These are phyloP conservation scores for Volvox reticuliferus DNA, from an alignment of 139 green algal genomes.

Conservation along the genomic window DNA sequence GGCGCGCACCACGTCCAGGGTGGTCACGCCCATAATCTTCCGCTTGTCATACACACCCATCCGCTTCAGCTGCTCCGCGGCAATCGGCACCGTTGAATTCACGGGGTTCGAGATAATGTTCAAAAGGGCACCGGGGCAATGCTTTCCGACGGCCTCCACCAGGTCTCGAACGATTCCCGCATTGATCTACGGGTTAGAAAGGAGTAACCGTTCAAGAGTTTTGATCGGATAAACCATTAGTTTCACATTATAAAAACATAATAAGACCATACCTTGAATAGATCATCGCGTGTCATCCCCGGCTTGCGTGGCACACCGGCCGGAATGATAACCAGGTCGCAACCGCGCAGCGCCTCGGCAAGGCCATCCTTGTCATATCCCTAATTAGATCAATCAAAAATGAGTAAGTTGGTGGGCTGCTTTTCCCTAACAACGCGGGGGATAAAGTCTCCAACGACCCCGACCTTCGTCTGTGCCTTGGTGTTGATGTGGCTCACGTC, in stretches of 20 bases:
- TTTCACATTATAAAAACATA: background rate
- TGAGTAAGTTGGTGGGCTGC: background rate
- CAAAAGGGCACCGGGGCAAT: conserved; percentile 91
- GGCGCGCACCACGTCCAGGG: conserved; percentile 90
- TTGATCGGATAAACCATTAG: background rate
- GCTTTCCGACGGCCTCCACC: conserved; percentile 87
- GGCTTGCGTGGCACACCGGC: conserved; percentile 98
- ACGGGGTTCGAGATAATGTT: conserved; percentile 99
- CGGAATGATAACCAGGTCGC: conserved; percentile 95
- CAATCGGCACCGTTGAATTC: conserved; percentile 99
- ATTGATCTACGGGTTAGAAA: conserved; percentile 77
- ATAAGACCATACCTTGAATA: conserved; percentile 95
- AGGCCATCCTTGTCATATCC: conserved; percentile 83
- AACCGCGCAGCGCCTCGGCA: conserved; percentile 65
- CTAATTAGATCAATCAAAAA: conserved; percentile 35
- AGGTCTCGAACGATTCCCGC: conserved; percentile 95
- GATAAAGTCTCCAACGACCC: conserved; percentile 1
- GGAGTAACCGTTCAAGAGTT: background rate
- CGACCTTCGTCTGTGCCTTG: conserved; percentile 82
- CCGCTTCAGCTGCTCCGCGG: conserved; percentile 88
- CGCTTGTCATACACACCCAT: conserved; percentile 90
- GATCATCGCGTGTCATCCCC: conserved; percentile 99
- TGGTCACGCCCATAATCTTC: conserved; percentile 87
- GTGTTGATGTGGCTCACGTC: conserved; percentile 98
- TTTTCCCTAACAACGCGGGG: background rate